Evolutionary conservation across 495 filamentous ascomycete species (phyloP).

Genomic region (Aspergillus affinis): DNA sequence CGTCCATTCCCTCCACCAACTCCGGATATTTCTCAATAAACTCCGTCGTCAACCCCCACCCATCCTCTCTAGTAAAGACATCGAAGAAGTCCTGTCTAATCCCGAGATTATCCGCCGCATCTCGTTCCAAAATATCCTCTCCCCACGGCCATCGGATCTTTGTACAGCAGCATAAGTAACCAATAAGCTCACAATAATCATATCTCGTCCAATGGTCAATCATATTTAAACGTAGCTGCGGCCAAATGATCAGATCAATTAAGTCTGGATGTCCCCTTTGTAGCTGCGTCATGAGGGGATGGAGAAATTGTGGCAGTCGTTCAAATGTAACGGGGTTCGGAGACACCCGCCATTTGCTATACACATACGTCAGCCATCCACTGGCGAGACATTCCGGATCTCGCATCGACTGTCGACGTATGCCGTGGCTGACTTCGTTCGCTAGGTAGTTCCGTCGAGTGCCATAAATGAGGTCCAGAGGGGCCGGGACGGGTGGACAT

Average conservation of each 20-base stretch:
- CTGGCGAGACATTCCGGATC: conserved; percentile 17
- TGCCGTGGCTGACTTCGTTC: conserved; percentile 8
- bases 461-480: conserved; percentile 19
- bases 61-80: conserved; percentile 13
- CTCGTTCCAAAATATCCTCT: conserved; percentile 15
- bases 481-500: conserved; percentile 13
- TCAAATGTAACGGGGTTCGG: conserved; percentile 10
- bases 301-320: conserved; percentile 9
- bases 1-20: conserved; percentile 20
- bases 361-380: conserved; percentile 14
- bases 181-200: conserved; percentile 9
- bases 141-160: conserved; percentile 20
- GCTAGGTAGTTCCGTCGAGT: conserved; percentile 20
- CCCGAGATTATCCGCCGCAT: conserved; percentile 13
- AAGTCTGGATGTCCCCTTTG: conserved; percentile 10
- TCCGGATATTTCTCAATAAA: conserved; percentile 22
- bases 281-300: conserved; percentile 10
- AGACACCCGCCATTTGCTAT: conserved; percentile 16
- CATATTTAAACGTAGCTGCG: conserved; percentile 17
- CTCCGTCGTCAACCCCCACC: conserved; percentile 21
- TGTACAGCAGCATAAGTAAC: conserved; percentile 8
- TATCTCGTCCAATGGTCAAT: conserved; percentile 4
- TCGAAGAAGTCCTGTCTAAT: conserved; percentile 11
- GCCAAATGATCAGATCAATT: conserved; percentile 17
- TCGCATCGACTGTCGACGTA: conserved; percentile 12